Percentiles rank a stretch among this genome's conserved stretches.
Conservation (phyloP, 2,329 filamentous ascomycete genomes). For the Aspergillus cejpii region DNA sequence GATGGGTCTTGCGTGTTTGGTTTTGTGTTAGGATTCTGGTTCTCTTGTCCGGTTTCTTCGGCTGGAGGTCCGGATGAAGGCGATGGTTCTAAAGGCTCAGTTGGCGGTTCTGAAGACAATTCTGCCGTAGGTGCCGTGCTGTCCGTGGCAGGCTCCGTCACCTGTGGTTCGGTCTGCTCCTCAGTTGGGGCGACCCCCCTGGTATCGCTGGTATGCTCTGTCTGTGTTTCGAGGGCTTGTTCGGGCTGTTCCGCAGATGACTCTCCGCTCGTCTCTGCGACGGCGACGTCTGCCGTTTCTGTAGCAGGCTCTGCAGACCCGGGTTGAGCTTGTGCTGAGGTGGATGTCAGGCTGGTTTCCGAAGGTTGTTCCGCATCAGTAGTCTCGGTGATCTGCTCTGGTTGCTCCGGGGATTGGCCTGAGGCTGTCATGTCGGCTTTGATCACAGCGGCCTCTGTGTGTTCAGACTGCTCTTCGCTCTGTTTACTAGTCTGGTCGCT, state of each 20-base stretch:
- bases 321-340: background rate
- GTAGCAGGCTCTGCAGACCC: background rate
- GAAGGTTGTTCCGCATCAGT: background rate
- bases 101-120: background rate
- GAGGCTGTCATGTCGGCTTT: too few relatives aligned
- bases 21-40: background rate
- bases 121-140: background rate
- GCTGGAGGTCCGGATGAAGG: background rate
- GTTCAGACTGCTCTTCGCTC: slow-evolving; percentile 1
- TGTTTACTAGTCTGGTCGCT: slow-evolving; percentile 7
- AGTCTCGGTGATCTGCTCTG: slow-evolving; percentile 2
- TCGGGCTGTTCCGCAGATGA: background rate
- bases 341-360: background rate
- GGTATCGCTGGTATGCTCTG: background rate
- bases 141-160: background rate
- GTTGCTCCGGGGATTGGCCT: background rate
- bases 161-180: background rate
- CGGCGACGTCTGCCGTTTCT: background rate
- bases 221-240: background rate
- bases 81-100: background rate
- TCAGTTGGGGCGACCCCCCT: background rate
- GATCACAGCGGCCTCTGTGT: background rate
- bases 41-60: slow-evolving; percentile 2
- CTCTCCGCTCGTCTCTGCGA: background rate
- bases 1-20: slow-evolving; percentile 2